phyloP scores from a whole-genome alignment of 306 rosid genomes.

The Begonia peltatifolia region DNA sequence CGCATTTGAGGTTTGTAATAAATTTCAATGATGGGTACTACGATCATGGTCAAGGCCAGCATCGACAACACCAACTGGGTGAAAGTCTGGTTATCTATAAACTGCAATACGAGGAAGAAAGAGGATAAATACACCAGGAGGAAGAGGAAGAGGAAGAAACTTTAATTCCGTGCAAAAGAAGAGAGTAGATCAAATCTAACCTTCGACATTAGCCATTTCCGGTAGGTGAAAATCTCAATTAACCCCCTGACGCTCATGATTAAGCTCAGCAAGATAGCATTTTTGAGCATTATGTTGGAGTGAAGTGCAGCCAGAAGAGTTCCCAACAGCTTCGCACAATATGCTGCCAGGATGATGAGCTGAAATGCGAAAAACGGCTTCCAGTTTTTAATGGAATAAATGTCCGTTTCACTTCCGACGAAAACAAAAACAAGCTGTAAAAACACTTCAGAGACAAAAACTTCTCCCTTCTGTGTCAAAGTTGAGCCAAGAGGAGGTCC shows the following conservation, averaged over 20 bases:
- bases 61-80: conserved; percentile 12
- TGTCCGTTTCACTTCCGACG: conserved; percentile 9
- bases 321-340: conserved; percentile 12
- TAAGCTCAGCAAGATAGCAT: conserved; percentile 22
- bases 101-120: conserved; percentile 10
- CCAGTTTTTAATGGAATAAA: conserved; percentile 5
- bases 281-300: conserved; percentile 17
- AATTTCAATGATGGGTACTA: conserved; percentile 9
- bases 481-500: conserved; percentile 22
- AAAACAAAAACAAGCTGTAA: conserved; percentile 9
- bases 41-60: conserved; percentile 7
- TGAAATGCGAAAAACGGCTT: conserved; percentile 9
- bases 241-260: conserved; percentile 32
- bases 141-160: no score
- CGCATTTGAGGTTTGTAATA: conserved; percentile 9
- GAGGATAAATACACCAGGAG: no score
- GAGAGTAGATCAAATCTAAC: neutral
- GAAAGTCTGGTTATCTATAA: conserved; percentile 13
- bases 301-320: conserved; percentile 11
- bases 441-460: conserved; percentile 7
- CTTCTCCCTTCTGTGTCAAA: conserved; percentile 11
- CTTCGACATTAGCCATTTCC: conserved; percentile 1
- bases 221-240: conserved; percentile 11
- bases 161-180: no score
- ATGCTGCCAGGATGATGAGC: neutral